Base-by-base conservation (phyloP, 768 basidiomycete genomes). In the Solioccasus polychromus region DNA sequence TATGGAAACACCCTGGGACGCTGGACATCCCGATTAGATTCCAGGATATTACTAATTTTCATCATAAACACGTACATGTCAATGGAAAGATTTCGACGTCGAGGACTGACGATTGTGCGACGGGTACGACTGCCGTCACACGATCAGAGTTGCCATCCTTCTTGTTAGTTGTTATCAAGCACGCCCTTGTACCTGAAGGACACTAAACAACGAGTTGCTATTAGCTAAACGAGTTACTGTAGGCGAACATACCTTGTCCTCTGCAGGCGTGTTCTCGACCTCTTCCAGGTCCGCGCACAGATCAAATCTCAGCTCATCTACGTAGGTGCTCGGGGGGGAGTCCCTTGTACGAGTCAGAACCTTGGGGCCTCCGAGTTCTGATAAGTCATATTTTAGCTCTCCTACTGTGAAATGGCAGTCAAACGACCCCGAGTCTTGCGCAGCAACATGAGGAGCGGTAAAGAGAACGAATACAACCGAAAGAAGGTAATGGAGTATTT, bases 101-200 rank as follows among this genome's bases (percentile, higher is more conserved):
- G 22, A 67, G 60, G 29, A 44, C 48, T 10, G 61, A 55, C 0
- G 63, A 63, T 50, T 73, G 70, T 8, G 82, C 86, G 24, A 92
- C 57, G n/a, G 88, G 82, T 44, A 93, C 79, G n/a, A 91, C 87
- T 24, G 80, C 71, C 22, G 81, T 70, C 56, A 93, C 65, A 40
- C 88, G 76, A 52, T 88, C 83, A 3, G 69, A 44, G 31, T 71
- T 63, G 18, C 69, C 73, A 2, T 60, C 53, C 64, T 86, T 89
- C 54, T 69, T 54, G 56, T 91, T 90, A 26, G 72, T 76, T 54
- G 76, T 78, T 4, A 79, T 84, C 24, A 91, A 69, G 66, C 92
- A 94, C 39, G 81, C 86, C 55, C 83, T 73, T 38, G 88, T 87
- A 19, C 80, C 85, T 18, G 61, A 43, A 17, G 76, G 63, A 68